Evolutionary conservation across 768 basidiomycete species (phyloP).

Genomic region (Suillus alpinus): DNA sequence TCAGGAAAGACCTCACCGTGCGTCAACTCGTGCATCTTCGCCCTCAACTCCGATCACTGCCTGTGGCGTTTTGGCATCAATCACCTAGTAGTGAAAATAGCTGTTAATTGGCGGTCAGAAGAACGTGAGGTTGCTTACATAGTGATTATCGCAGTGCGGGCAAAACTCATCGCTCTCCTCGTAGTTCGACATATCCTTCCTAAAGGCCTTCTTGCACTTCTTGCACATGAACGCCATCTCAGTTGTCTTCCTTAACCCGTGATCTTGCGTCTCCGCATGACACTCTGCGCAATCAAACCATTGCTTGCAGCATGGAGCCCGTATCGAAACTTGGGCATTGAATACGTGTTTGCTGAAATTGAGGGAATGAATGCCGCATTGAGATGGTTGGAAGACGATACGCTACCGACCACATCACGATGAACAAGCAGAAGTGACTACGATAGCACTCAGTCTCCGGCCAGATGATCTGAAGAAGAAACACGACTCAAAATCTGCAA

Average conservation of each 20-base stretch:
- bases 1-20: slow-evolving; percentile 53
- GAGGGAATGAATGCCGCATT: not conserved
- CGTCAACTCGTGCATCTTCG: slow-evolving; percentile 85
- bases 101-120: not conserved
- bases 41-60: slow-evolving; percentile 85
- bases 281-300: slow-evolving; percentile 99
- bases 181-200: slow-evolving; percentile 89
- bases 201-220: slow-evolving; percentile 92
- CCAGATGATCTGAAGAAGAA: not conserved
- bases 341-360: slow-evolving; percentile 84
- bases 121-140: slow-evolving; percentile 49
- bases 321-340: slow-evolving; percentile 94
- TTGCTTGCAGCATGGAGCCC: slow-evolving; percentile 94
- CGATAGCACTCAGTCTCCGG: not conserved
- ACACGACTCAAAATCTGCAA: not conserved
- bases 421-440: not conserved
- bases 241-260: slow-evolving; percentile 65
- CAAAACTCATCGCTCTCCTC: slow-evolving; percentile 99
- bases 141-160: slow-evolving; percentile 98
- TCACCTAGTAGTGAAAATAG: slow-evolving; percentile 50
- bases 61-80: slow-evolving; percentile 90
- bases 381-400: not conserved
- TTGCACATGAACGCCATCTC: slow-evolving; percentile 89
- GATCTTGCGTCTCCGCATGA: slow-evolving; percentile 81
- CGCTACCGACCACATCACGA: slow-evolving; percentile 26